Evolutionary conservation across 2,329 filamentous ascomycete species (phyloP).

Genomic region (Colletotrichum godetiae): DNA sequence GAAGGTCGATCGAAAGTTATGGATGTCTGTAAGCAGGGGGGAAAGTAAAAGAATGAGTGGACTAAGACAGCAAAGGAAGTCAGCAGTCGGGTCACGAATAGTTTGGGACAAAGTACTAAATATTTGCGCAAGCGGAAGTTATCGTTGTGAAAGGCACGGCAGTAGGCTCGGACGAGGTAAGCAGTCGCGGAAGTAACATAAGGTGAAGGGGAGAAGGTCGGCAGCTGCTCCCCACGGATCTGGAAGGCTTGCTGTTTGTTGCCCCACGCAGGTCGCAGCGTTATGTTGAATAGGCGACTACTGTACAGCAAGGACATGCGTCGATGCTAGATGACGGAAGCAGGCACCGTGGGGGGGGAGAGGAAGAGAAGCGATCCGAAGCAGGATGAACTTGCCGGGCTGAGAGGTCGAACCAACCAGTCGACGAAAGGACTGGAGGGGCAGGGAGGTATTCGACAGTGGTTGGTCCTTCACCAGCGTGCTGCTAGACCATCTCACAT

Average conservation of each 20-base stretch:
- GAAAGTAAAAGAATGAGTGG: conserved; percentile 12
- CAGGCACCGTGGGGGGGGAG: conserved; percentile 16
- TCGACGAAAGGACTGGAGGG: not conserved
- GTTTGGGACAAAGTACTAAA: not conserved
- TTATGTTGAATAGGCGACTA: conserved; percentile 24
- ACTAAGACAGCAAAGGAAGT: conserved; percentile 8
- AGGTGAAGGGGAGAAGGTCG: not conserved
- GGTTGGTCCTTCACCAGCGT: conserved; percentile 24
- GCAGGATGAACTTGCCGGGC: not conserved
- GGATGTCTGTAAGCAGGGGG: not conserved
- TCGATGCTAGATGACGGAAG: conserved; percentile 27
- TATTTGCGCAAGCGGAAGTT: conserved; percentile 1
- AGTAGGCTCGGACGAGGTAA: conserved; percentile 12
- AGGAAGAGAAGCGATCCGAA: conserved; percentile 9
- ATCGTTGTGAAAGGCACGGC: conserved; percentile 10
- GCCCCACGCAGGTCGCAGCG: not conserved
- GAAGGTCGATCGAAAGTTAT: conserved; percentile 5
- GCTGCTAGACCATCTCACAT: conserved; percentile 2
- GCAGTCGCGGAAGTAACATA: not conserved
- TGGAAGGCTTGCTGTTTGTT: not conserved
- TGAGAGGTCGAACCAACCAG: conserved; percentile 16
- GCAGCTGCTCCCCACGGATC: not conserved
- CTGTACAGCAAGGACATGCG: conserved; percentile 13
- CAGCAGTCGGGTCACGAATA: conserved; percentile 22
- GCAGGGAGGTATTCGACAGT: not conserved